phyloP scores from a whole-genome alignment of 306 rosid species.

The Alnus rubra region DNA sequence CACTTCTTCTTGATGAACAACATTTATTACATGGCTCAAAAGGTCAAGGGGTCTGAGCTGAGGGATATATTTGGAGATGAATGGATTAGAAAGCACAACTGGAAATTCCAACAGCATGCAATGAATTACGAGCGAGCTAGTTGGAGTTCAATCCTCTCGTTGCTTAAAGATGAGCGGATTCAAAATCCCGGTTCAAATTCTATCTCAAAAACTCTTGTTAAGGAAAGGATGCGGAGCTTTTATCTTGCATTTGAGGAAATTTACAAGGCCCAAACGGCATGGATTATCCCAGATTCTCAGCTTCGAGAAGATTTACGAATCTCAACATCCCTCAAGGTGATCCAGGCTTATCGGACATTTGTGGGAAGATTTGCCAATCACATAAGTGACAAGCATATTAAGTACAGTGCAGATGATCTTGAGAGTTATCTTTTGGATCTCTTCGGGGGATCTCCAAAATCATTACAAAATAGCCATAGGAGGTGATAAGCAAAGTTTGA shows the following conservation, averaged over 20 bases:
- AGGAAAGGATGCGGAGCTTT: conserved; percentile 68
- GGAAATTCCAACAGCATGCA: conserved; percentile 83
- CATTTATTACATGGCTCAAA: conserved; percentile 84
- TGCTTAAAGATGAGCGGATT: conserved; percentile 73
- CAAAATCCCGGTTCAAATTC: conserved; percentile 58
- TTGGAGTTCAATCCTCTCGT: conserved; percentile 73
- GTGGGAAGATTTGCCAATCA: conserved; percentile 56
- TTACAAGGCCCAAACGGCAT: conserved; percentile 73
- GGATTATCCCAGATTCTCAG: conserved; percentile 69
- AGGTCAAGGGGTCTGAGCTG: conserved; percentile 77
- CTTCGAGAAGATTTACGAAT: conserved; percentile 80
- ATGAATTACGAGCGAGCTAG: conserved; percentile 77
- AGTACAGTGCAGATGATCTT: conserved; percentile 77
- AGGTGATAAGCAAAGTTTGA: conserved; percentile 48
- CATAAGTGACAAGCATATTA: conserved; percentile 64
- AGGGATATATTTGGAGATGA: conserved; percentile 60
- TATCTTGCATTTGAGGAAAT: conserved; percentile 79
- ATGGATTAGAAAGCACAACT: conserved; percentile 75
- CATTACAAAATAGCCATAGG: conserved; percentile 55
- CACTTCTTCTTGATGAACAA: conserved; percentile 91
- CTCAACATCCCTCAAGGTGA: conserved; percentile 65
- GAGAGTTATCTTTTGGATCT: conserved; percentile 73
- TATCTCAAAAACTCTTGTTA: conserved; percentile 54
- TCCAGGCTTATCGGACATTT: conserved; percentile 82
- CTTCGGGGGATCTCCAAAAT: conserved; percentile 79